Evolutionary conservation across 805 yeast species (phyloP).

Genomic region (Candida arabinofermentans): DNA sequence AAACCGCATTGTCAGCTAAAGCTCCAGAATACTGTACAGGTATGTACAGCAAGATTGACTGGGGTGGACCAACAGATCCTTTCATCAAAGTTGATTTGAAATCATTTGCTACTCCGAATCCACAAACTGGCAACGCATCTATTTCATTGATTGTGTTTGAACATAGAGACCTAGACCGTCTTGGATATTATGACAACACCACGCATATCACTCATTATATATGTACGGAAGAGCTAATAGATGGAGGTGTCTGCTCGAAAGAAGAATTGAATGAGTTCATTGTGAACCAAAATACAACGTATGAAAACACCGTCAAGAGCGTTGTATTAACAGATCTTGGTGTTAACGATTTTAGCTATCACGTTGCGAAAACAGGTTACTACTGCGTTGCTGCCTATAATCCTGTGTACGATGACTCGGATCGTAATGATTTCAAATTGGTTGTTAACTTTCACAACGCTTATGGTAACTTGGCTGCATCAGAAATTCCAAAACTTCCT

Average conservation of each 20-base stretch:
- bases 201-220: constrained; percentile 51
- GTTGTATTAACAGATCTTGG: constrained; percentile 55
- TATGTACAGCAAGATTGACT: constrained; percentile 79
- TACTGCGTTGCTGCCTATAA: constrained; percentile 82
- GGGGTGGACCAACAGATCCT: constrained; percentile 78
- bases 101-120: constrained; percentile 27
- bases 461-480: constrained; percentile 82
- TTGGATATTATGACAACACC: constrained; percentile 52
- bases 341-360: constrained; percentile 56
- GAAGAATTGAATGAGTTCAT: constrained; percentile 61
- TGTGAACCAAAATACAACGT: constrained; percentile 38
- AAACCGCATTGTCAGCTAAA: constrained; percentile 44
- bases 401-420: constrained; percentile 26
- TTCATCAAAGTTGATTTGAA: constrained; percentile 47
- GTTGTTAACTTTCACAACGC: constrained; percentile 85
- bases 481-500: constrained; percentile 88
- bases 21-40: constrained; percentile 80
- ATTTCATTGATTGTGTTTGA: constrained; percentile 78
- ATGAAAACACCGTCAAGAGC: constrained; percentile 52
- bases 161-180: constrained; percentile 64
- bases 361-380: constrained; percentile 75
- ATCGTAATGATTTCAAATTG: constrained; percentile 48
- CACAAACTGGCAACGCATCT: constrained; percentile 37
- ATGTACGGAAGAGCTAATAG: constrained; percentile 71
- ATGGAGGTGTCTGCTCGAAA: constrained; percentile 48